Percentiles rank a stretch among this genome's conserved stretches.
phyloP scores from a whole-genome alignment of 1,139 yeast species.

The Diutina pseudorugosa region DNA sequence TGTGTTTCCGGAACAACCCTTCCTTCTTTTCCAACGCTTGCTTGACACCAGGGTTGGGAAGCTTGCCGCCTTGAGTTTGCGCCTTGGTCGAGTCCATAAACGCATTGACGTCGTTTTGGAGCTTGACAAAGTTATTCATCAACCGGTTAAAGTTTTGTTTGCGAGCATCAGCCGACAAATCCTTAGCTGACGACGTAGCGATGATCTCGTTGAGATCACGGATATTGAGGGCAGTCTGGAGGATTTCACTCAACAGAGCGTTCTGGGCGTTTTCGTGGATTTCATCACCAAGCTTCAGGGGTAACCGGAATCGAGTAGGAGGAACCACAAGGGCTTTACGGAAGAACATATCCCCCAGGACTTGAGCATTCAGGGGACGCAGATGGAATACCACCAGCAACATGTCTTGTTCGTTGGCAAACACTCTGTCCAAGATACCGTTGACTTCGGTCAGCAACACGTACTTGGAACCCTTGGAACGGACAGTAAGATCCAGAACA shows the following conservation, averaged over 20 bases:
- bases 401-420: slow-evolving; percentile 55
- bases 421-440: slow-evolving; percentile 63
- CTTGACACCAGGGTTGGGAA: slow-evolving; percentile 88
- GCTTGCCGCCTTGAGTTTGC: slow-evolving; percentile 50
- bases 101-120: slow-evolving; percentile 92
- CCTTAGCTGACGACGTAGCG: slow-evolving; percentile 45
- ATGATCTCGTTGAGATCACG: slow-evolving; percentile 83
- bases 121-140: slow-evolving; percentile 88
- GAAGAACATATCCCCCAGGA: slow-evolving; percentile 83
- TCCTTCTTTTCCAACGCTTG: slow-evolving; percentile 98
- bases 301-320: slow-evolving; percentile 91
- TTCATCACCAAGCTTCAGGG: slow-evolving; percentile 94
- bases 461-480: slow-evolving; percentile 44
- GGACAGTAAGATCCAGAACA: slow-evolving; percentile 5
- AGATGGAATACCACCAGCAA: slow-evolving; percentile 63
- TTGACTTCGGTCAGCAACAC: slow-evolving; percentile 80
- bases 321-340: slow-evolving; percentile 84
- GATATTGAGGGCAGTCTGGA: slow-evolving; percentile 70
- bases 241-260: slow-evolving; percentile 68
- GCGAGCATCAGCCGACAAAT: slow-evolving; percentile 43
- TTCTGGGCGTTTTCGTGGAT: slow-evolving; percentile 92
- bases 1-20: slow-evolving; percentile 94
- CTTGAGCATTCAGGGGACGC: slow-evolving; percentile 46
- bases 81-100: slow-evolving; percentile 88
- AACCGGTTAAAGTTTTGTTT: slow-evolving; percentile 74